Percentiles rank a stretch among this genome's conserved stretches.
phyloP scores from a whole-genome alignment of 257 asterid genomes.

The Salvia hispanica region DNA sequence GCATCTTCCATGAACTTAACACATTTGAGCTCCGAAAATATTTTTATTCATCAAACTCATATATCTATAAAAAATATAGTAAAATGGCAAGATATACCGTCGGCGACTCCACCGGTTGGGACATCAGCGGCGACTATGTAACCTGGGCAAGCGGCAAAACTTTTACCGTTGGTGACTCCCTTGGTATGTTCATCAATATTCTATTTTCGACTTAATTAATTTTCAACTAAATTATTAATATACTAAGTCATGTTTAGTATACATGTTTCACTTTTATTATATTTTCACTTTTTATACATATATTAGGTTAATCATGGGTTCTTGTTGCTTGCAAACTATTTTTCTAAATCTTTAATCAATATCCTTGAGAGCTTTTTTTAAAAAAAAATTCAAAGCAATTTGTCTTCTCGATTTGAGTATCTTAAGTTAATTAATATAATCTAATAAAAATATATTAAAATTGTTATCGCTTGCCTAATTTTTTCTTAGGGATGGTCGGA shows the following conservation, averaged over 20 bases:
- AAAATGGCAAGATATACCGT: slow-evolving; percentile 39
- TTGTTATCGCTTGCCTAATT: no score
- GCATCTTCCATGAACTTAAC: slow-evolving; percentile 2
- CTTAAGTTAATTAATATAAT: no score
- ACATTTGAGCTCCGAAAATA: neutral
- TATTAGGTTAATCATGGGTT: no score
- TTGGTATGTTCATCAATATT: slow-evolving; percentile 42
- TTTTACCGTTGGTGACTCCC: slow-evolving; percentile 50
- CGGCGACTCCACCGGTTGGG: slow-evolving; percentile 59
- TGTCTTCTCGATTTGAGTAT: no score
- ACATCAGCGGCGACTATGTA: slow-evolving; percentile 32
- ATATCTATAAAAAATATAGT: neutral
- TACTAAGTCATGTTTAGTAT: neutral
- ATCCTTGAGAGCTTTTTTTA: neutral
- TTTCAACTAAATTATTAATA: no score
- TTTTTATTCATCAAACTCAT: neutral
- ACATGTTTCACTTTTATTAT: neutral
- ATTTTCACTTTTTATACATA: neutral
- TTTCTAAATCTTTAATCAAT: neutral
- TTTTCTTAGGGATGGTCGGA: no score
- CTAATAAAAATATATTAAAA: no score
- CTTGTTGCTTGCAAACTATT: neutral
- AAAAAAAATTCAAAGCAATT: no score
- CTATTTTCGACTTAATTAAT: neutral
- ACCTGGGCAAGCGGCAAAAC: slow-evolving; percentile 51